A percentile compares a stretch with the other conserved stretches of the same genome.
Conservation (phyloP, 2,329 filamentous ascomycete genomes). For the Xylaria sp. region DNA sequence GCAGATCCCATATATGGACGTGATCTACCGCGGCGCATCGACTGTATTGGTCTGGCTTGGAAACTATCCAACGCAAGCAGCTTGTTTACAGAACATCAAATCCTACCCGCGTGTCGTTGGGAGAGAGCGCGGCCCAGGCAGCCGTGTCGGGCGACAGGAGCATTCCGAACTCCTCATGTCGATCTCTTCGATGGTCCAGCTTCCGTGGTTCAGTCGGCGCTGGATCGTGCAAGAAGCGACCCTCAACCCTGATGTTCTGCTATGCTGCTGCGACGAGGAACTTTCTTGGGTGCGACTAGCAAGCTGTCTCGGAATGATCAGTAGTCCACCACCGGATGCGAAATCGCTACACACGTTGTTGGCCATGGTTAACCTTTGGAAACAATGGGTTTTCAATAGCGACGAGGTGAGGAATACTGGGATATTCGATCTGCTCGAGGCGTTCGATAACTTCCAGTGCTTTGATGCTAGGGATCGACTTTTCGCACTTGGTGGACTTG, state of each 20-base stretch:
- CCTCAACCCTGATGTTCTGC: slow-evolving; percentile 21
- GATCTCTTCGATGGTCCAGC: slow-evolving; percentile 13
- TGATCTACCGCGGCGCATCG: slow-evolving; percentile 25
- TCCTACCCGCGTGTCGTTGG: slow-evolving; percentile 15
- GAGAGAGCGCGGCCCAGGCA: slow-evolving; percentile 10
- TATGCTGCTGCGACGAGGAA: slow-evolving; percentile 14
- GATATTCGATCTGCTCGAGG: background rate
- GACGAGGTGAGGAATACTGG: background rate
- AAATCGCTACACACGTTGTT: background rate
- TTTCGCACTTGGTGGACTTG: background rate
- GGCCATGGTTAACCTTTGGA: background rate
- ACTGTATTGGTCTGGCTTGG: slow-evolving; percentile 31
- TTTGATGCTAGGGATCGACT: background rate
- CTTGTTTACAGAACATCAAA: slow-evolving; percentile 16
- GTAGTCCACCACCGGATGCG: background rate
- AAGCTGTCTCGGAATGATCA: background rate
- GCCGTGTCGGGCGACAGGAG: slow-evolving; percentile 19
- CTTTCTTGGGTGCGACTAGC: slow-evolving; percentile 11
- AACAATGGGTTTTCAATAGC: background rate
- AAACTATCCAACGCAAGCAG: slow-evolving; percentile 20
- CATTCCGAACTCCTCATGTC: slow-evolving; percentile 21
- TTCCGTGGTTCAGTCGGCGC: slow-evolving; percentile 25
- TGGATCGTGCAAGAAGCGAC: slow-evolving; percentile 29
- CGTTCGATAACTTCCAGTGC: background rate
- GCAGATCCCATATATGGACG: slow-evolving; percentile 30